Evolutionary conservation across 805 yeast species (phyloP).

Genomic region (Starmerella etchellsii): DNA sequence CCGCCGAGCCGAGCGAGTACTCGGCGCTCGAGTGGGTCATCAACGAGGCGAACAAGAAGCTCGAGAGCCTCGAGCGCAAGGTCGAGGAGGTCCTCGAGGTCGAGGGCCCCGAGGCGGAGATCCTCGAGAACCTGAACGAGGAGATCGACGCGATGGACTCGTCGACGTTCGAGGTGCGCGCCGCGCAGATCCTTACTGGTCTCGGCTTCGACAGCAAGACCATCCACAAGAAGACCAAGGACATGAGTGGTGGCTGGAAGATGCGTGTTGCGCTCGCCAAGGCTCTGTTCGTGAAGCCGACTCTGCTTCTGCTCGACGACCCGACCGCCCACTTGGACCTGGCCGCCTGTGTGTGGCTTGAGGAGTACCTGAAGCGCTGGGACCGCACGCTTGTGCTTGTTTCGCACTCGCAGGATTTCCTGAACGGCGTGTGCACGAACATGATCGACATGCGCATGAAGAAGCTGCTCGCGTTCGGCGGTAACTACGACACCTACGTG

Average conservation of each 20-base stretch:
- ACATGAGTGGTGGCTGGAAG: conserved; percentile 99
- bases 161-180: conserved; percentile 87
- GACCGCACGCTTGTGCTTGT: conserved; percentile 88
- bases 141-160: conserved; percentile 95
- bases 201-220: conserved; percentile 84
- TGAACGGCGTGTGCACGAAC: conserved; percentile 95
- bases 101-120: conserved; percentile 86
- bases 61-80: conserved; percentile 77
- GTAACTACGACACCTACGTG: conserved; percentile 94
- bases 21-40: conserved; percentile 95
- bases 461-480: conserved; percentile 69
- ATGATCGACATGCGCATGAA: conserved; percentile 95
- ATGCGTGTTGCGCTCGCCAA: conserved; percentile 98
- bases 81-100: conserved; percentile 81
- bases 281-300: conserved; percentile 96
- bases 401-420: conserved; percentile 98
- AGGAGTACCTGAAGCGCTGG: conserved; percentile 88
- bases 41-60: conserved; percentile 86
- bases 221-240: conserved; percentile 86
- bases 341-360: conserved; percentile 99
- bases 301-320: conserved; percentile 85
- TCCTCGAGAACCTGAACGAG: conserved; percentile 82
- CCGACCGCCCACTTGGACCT: conserved; percentile 99
- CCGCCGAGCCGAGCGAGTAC: conserved; percentile 86
- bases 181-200: conserved; percentile 92